Evolutionary conservation across 176 grass and related monocot species (phyloP).

Genomic region (Dendrocalamus sinicus): DNA sequence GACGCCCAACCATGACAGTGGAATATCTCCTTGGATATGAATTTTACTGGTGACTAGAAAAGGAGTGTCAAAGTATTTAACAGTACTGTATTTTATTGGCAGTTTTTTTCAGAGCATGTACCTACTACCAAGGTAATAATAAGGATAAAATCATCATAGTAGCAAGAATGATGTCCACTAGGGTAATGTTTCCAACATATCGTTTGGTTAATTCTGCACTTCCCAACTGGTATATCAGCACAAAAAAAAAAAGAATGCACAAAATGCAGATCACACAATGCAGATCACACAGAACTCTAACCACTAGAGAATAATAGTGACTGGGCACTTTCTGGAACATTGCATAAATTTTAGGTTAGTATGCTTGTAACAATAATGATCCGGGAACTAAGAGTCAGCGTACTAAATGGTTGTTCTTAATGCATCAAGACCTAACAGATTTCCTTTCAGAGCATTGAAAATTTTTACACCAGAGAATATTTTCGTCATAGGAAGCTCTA

Average conservation of each 20-base stretch:
- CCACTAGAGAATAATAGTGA: neutral
- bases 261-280: neutral
- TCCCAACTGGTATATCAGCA: neutral
- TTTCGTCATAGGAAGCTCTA: neutral
- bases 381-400: neutral
- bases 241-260: neutral
- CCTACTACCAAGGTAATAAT: slow-evolving; percentile 1
- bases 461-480: neutral
- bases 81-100: neutral
- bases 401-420: neutral
- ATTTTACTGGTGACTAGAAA: neutral
- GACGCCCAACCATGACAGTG: no score
- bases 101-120: neutral
- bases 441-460: neutral
- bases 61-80: neutral
- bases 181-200: neutral
- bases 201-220: neutral
- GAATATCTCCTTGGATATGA: neutral
- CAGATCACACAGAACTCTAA: neutral
- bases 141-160: neutral
- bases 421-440: neutral
- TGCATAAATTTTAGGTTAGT: neutral
- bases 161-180: slow-evolving; percentile 3
- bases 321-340: neutral
- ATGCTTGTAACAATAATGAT: neutral